Evolutionary conservation across 1,139 yeast species (phyloP), one percentile per base, ranked within the genome.

Genomic region (Geotrichum cucujoidarum): DNA sequence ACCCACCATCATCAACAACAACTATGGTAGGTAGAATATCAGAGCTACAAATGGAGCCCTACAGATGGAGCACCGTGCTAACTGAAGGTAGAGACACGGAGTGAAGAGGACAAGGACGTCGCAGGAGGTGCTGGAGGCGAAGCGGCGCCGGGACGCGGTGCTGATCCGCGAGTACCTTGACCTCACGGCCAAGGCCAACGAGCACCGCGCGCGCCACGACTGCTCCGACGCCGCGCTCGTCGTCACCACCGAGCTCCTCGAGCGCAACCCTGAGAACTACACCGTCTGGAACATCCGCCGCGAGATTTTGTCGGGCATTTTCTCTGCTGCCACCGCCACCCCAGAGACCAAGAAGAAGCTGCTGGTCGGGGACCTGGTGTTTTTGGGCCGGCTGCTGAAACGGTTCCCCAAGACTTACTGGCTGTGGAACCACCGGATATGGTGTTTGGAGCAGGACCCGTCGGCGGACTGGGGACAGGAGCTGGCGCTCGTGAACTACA

Each of bases 361-460:
- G 22, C 71, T 90, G 55, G 71, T 71, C 6, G 65, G 70, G 2
- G 98, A 92, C 57, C 70, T 92, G 45, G 60, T 68, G 32, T 78
- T 87, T 59, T 73, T 81, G 1, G 72, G 83, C 70, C 65, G 67
- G 0, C 75, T 80, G 55, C 68, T 92, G 58, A 77, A 77, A 51
- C 66, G 74, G 50, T 82, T 68, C 56, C 98, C 99, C 1, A 92
- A 92, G 63, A 86, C 90, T 33, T 92, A 92, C 63, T 90, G 97
- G 96, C 82, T 92, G 17, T 92, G 97, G 97, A 85, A 83, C 60
- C 97, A 92, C 64, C 74, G 99, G 29, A 69, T 77, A 18, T 92
- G 98, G 98, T 77, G 87, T 45, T 67, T 92, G 36, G 72, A 75
- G 47, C 70, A 73, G 51, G 70, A 79, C 43, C 80, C 83, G 4